Percentiles rank a stretch among this genome's conserved stretches.
These are phyloP conservation scores for Mycena sp. DNA, from an alignment of 1,284 basidiomycete species.

Conservation along the genomic window DNA sequence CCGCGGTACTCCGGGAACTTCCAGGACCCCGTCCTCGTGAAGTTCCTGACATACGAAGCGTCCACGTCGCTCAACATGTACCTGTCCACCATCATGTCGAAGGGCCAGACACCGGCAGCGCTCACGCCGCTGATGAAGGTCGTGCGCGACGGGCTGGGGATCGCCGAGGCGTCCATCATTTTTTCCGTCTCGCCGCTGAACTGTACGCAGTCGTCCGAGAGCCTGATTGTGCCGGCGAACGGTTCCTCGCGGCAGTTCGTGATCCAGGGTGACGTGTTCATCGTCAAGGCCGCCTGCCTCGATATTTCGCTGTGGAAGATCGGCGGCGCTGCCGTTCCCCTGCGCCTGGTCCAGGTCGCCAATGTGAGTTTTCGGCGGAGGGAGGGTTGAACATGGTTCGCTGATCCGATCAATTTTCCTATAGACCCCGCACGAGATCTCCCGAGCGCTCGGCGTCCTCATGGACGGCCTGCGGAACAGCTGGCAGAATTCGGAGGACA, in stretches of 20 bases:
- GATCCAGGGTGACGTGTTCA: constrained; percentile 67
- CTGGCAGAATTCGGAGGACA: constrained; percentile 94
- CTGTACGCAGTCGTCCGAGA: constrained; percentile 30
- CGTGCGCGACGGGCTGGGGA: constrained; percentile 60
- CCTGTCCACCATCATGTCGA: constrained; percentile 48
- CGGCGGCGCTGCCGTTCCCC: constrained; percentile 81
- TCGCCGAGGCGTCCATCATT: constrained; percentile 58
- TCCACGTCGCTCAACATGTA: constrained; percentile 81
- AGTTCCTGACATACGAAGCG: constrained; percentile 82
- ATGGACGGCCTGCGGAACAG: constrained; percentile 82
- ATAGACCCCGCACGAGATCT: constrained; percentile 82
- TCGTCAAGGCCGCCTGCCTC: constrained; percentile 69
- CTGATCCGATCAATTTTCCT: constrained; percentile 13
- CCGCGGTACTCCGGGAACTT: constrained; percentile 79
- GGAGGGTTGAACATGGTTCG: neutral
- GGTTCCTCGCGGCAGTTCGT: constrained; percentile 39
- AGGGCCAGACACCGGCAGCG: constrained; percentile 40
- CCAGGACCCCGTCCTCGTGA: constrained; percentile 68
- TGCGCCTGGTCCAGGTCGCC: constrained; percentile 85
- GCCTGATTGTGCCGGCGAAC: constrained; percentile 32
- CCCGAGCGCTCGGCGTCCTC: constrained; percentile 76
- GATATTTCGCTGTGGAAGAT: constrained; percentile 86
- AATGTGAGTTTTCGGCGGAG: constrained; percentile 53
- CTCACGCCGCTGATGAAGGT: constrained; percentile 56
- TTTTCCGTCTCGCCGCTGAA: constrained; percentile 58